phyloP scores from a whole-genome alignment of 495 filamentous ascomycete species.

The Neurospora sublineolata region DNA sequence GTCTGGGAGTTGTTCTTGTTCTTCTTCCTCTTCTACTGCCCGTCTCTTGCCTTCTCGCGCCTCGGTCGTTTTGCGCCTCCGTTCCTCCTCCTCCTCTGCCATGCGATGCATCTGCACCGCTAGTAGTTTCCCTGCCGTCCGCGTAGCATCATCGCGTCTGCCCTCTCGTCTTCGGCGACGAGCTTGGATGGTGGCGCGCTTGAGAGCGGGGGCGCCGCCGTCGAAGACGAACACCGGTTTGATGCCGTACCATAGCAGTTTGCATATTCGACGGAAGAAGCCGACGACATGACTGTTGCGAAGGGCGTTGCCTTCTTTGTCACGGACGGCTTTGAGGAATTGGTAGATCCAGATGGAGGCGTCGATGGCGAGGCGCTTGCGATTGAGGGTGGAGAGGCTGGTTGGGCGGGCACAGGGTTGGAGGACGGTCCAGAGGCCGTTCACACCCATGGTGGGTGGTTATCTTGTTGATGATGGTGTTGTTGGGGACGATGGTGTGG shows the following conservation, averaged over 20 bases:
- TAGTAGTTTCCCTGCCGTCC: constrained; percentile 80
- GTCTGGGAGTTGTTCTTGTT: constrained; percentile 56
- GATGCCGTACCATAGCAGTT: constrained; percentile 92
- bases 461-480: not conserved
- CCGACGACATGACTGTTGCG: constrained; percentile 92
- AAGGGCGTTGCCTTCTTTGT: constrained; percentile 94
- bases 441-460: constrained; percentile 72
- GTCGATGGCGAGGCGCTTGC: constrained; percentile 89
- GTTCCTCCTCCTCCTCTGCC: constrained; percentile 71
- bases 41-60: not conserved
- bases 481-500: not conserved
- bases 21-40: constrained; percentile 31
- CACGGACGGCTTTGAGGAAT: constrained; percentile 94
- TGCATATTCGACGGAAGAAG: constrained; percentile 96
- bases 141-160: constrained; percentile 78
- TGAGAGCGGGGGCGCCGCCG: constrained; percentile 82
- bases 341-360: constrained; percentile 99
- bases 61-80: constrained; percentile 39
- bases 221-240: constrained; percentile 97
- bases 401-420: constrained; percentile 84
- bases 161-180: constrained; percentile 77
- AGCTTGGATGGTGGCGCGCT: constrained; percentile 76
- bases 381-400: constrained; percentile 90
- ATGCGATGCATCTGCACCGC: constrained; percentile 84
- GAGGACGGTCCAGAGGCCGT: constrained; percentile 89